Conservation (phyloP, 306 rosid species). For the Corylus avellana region DNA sequence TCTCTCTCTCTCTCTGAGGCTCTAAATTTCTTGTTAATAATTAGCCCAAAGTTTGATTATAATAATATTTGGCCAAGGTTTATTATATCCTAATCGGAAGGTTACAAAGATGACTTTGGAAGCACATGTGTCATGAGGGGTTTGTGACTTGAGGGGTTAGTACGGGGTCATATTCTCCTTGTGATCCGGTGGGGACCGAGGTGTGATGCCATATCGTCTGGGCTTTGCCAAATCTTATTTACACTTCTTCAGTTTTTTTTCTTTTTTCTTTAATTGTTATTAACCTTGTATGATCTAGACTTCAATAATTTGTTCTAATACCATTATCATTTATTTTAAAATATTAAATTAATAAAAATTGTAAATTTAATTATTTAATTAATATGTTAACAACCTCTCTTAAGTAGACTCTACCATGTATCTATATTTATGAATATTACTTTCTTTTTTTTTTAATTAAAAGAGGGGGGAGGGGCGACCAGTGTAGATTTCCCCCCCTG, state of each 20-base stretch:
- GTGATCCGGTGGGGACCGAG: constrained; percentile 22
- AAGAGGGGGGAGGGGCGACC: no score
- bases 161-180: constrained; percentile 24
- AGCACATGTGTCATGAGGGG: constrained; percentile 7
- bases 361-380: no score
- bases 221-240: neutral
- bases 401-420: neutral
- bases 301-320: neutral
- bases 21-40: neutral
- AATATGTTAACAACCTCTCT: neutral
- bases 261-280: no score
- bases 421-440: neutral
- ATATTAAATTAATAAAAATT: no score
- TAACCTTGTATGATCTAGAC: no score
- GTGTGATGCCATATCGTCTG: neutral
- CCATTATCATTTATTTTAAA: no score
- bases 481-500: no score
- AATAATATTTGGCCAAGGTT: no score
- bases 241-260: no score
- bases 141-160: constrained; percentile 34
- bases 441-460: no score
- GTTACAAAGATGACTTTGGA: constrained; percentile 17
- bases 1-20: neutral
- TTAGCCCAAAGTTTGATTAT: neutral
- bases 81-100: constrained; percentile 1